phyloP scores from a whole-genome alignment of 73 alveolate species.

The Paramecium caudatum region DNA sequence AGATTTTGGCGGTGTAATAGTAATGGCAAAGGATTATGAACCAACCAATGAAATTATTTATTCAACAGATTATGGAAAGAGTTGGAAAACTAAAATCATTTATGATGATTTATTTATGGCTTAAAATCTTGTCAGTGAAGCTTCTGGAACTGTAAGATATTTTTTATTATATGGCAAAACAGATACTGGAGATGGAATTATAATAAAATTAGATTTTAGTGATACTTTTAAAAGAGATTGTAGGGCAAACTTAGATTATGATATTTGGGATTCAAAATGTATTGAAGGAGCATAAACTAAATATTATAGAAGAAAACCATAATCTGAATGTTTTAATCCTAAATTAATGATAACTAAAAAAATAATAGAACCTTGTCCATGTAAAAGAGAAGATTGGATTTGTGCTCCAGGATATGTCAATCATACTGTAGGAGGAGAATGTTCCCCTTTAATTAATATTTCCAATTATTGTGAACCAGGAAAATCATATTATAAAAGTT shows the following conservation, averaged over 20 bases:
- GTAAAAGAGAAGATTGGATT: constrained; percentile 59
- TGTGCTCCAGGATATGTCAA: constrained; percentile 54
- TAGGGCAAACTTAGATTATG: constrained; percentile 40
- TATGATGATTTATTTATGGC: constrained; percentile 43
- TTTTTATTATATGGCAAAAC: constrained; percentile 42
- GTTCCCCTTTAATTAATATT: neutral
- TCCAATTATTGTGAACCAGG: constrained; percentile 55
- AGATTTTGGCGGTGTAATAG: constrained; percentile 48
- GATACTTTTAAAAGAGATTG: constrained; percentile 40
- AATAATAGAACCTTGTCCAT: constrained; percentile 52
- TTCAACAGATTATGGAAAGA: constrained; percentile 61
- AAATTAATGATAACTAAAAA: constrained; percentile 3
- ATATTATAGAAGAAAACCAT: constrained; percentile 42
- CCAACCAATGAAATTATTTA: constrained; percentile 54
- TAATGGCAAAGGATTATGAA: constrained; percentile 41
- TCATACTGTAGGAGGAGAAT: constrained; percentile 34
- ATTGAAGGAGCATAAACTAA: constrained; percentile 19
- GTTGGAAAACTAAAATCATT: constrained; percentile 32
- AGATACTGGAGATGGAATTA: constrained; percentile 51
- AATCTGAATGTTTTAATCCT: constrained; percentile 57
- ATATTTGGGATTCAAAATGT: constrained; percentile 15
- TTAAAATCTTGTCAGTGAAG: constrained; percentile 50
- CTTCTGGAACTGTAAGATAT: constrained; percentile 15
- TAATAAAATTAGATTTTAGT: constrained; percentile 39
- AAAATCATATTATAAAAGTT: neutral